Evolutionary conservation across 257 asterid genomes (phyloP).

Genomic region (Solanum gracilifrons): DNA sequence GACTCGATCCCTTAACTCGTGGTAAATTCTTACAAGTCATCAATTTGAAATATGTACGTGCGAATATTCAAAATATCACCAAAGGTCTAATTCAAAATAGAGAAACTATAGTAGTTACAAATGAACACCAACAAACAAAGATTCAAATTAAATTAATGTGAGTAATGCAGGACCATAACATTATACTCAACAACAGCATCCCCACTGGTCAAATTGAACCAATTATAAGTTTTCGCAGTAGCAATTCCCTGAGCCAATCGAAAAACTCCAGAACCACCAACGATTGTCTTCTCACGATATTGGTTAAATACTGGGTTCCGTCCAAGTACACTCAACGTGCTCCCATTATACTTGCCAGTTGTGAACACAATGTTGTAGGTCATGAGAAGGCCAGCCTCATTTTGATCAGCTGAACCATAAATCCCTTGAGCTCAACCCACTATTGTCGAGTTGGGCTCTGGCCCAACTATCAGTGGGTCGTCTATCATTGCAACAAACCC

Average conservation of each 20-base stretch:
- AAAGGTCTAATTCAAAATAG: neutral
- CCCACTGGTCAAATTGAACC: neutral
- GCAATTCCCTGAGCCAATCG: constrained; percentile 33
- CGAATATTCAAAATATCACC: neutral
- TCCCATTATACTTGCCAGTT: constrained; percentile 21
- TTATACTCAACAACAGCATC: constrained; percentile 22
- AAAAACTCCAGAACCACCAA: constrained; percentile 41
- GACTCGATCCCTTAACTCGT: neutral
- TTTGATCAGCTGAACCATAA: constrained; percentile 13
- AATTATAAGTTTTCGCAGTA: neutral
- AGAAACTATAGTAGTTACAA: neutral
- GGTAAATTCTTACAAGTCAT: neutral
- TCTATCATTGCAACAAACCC: constrained; percentile 19
- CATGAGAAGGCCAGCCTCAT: constrained; percentile 13
- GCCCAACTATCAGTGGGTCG: constrained; percentile 11
- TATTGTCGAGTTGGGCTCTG: constrained; percentile 12
- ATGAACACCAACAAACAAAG: neutral
- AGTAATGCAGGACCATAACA: constrained; percentile 7
- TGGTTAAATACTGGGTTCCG: constrained; percentile 8
- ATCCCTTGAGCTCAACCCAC: constrained; percentile 44
- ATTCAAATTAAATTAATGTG: neutral
- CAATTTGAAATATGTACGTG: neutral
- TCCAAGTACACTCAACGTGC: constrained; percentile 26
- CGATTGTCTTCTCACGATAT: constrained; percentile 28
- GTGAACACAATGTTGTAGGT: constrained; percentile 23